Base-by-base conservation (phyloP, 1,284 basidiomycete genomes). In the Takashimella koratensis region DNA sequence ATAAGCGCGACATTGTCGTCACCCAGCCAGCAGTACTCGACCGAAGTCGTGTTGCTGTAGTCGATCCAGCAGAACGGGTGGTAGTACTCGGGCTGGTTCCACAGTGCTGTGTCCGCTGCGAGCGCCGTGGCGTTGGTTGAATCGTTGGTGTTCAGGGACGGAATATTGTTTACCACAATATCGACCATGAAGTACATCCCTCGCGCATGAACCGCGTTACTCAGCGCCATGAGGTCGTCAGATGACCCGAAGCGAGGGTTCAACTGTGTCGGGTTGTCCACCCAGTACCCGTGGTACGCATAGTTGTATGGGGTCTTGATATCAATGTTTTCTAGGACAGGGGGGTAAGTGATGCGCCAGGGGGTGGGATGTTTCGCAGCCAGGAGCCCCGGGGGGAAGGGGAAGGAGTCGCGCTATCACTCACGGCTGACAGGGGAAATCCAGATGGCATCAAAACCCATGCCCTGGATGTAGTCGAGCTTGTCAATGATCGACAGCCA, bases 161-260 rank as follows among this genome's bases (percentile, higher is more conserved):
- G 87, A 46, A 87, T 81, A 69, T 86, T 84, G 73, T 89, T 88
- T 25, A 87, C 82, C 36, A 87, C 86, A 45, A 89, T 76, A 67
- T 89, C 87, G 56, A 88, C 82, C 87, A 89, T 88, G 59, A 88
- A 76, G 65, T 83, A 84, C 86, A 89, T 89, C 47, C 79, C 79
- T 41, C 86, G 80, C 24, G 77, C 75, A 70, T 90, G 87, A 13
- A 89, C 66, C 49, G 84, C 86, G 13, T 76, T 75, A 24, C 81
- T 80, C 43, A 89, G 79, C 0, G 80, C 80, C 59, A 85, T 84
- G 49, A 90, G 81, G 69, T 89, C 87, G 53, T 83, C 80, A 1
- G 80, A 75, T 3, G 83, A 81, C 8, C 87, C 87, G 60, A 88
- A 89, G 44, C 82, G 81, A 16, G 77, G 75, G 71, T 89, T 89